These are phyloP conservation scores for Phytopythium montanum DNA, from an alignment of 352 stramenopile species.

Conservation along the genomic window DNA sequence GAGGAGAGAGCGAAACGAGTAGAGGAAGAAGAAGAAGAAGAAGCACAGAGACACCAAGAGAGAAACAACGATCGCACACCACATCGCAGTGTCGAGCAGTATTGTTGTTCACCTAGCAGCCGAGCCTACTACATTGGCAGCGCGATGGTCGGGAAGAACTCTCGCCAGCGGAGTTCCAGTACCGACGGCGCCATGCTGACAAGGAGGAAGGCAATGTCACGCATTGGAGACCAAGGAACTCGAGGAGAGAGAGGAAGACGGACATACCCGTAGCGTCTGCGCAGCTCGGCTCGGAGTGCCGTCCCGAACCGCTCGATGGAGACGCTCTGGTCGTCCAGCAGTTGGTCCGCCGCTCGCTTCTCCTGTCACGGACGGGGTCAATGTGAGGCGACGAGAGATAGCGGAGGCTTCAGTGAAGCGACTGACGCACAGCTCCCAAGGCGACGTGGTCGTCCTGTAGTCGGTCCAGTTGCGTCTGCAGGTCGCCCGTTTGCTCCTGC, in stretches of 20 bases:
- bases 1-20: not conserved
- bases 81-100: not conserved
- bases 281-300: conserved; percentile 46
- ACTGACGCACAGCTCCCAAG: not conserved
- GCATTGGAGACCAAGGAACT: too few relatives aligned
- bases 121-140: not conserved
- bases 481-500: not conserved
- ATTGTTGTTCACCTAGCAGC: not conserved
- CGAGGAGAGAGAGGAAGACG: not conserved
- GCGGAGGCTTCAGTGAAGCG: not conserved
- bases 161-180: conserved; percentile 43
- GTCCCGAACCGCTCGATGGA: conserved; percentile 49
- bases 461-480: not conserved
- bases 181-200: conserved; percentile 44
- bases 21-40: not conserved
- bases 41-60: not conserved
- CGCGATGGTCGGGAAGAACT: conserved; percentile 38
- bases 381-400: not conserved
- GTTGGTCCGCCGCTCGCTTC: conserved; percentile 22
- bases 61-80: conserved; percentile 5
- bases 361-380: conserved; percentile 9
- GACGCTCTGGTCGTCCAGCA: conserved; percentile 20
- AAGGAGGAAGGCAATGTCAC: conserved; percentile 4
- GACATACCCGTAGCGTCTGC: conserved; percentile 54
- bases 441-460: not conserved